Conservation (phyloP, 495 filamentous ascomycete species). For the Hypoxylon lienhwacheense region DNA sequence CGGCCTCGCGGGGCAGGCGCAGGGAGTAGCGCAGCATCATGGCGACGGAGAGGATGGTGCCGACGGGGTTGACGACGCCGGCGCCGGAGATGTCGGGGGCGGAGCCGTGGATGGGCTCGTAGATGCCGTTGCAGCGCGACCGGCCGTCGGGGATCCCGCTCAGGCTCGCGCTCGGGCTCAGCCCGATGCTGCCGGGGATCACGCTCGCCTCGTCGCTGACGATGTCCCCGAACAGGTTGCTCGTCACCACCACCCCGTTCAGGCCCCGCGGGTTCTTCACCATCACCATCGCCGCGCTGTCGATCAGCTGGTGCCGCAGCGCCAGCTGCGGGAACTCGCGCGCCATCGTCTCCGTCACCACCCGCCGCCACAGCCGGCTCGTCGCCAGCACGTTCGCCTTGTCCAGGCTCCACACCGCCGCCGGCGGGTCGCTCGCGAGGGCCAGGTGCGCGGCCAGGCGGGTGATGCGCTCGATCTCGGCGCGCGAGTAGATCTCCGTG, state of each 20-base stretch:
- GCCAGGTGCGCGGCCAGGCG: conserved; percentile 83
- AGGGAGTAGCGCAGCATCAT: conserved; percentile 94
- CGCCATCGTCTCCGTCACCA: conserved; percentile 75
- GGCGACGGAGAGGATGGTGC: conserved; percentile 82
- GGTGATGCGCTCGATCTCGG: conserved; percentile 88
- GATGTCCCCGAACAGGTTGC: conserved; percentile 96
- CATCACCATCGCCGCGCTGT: conserved; percentile 96
- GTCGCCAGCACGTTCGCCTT: conserved; percentile 98
- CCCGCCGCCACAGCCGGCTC: conserved; percentile 85
- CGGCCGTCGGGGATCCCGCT: conserved; percentile 82
- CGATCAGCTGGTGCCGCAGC: conserved; percentile 88
- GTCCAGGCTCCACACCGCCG: conserved; percentile 85
- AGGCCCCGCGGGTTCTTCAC: conserved; percentile 89
- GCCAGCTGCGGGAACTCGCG: conserved; percentile 89
- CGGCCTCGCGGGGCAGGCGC: conserved; percentile 70
- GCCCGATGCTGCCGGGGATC: conserved; percentile 87
- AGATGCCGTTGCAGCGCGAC: conserved; percentile 79
- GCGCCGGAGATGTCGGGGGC: conserved; percentile 80
- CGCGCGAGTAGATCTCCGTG: conserved; percentile 84
- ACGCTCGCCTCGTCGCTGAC: conserved; percentile 96
- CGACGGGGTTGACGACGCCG: conserved; percentile 84
- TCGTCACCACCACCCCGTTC: conserved; percentile 91
- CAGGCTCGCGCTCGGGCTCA: conserved; percentile 88
- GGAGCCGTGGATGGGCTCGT: conserved; percentile 94
- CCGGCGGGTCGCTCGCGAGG: conserved; percentile 73